These are phyloP conservation scores for Arabis alpina DNA, from an alignment of 345 rosid genomes.

Conservation along the genomic window DNA sequence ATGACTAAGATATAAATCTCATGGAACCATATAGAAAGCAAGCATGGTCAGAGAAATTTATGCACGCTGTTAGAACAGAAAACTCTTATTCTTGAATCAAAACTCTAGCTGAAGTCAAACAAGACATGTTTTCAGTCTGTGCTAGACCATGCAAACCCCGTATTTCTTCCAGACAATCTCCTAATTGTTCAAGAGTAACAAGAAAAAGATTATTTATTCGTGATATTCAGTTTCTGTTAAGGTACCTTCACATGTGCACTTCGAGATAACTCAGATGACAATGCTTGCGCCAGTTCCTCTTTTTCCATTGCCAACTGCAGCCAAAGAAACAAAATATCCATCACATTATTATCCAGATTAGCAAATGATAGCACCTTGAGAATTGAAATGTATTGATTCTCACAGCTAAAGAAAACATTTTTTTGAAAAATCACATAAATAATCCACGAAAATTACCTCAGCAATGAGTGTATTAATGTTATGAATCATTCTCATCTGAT, in stretches of 20 bases:
- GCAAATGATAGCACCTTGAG: slow-evolving; percentile 20
- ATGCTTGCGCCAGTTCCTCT: slow-evolving; percentile 77
- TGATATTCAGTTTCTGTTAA: background rate
- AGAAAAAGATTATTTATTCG: too few species aligned
- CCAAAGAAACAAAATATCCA: slow-evolving; percentile 18
- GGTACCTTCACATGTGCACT: slow-evolving; percentile 78
- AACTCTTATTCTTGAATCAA: slow-evolving; percentile 7
- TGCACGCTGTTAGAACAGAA: slow-evolving; percentile 2
- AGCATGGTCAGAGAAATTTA: background rate
- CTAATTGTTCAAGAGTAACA: too few species aligned
- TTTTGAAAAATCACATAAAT: background rate
- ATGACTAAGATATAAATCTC: slow-evolving; percentile 5
- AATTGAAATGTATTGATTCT: background rate
- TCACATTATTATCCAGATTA: slow-evolving; percentile 17
- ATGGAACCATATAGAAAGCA: background rate
- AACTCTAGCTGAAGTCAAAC: slow-evolving; percentile 1
- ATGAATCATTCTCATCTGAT: slow-evolving; percentile 75
- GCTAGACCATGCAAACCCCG: background rate
- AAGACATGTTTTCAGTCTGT: background rate
- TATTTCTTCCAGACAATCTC: too few species aligned
- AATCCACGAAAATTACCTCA: slow-evolving; percentile 58
- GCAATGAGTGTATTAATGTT: slow-evolving; percentile 72
- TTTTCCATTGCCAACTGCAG: slow-evolving; percentile 85
- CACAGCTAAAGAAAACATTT: slow-evolving; percentile 3
- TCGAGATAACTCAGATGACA: slow-evolving; percentile 75